Evolutionary conservation across 1,139 yeast species (phyloP), one percentile per base, ranked within the genome.

Genomic region (Pichia sp.): DNA sequence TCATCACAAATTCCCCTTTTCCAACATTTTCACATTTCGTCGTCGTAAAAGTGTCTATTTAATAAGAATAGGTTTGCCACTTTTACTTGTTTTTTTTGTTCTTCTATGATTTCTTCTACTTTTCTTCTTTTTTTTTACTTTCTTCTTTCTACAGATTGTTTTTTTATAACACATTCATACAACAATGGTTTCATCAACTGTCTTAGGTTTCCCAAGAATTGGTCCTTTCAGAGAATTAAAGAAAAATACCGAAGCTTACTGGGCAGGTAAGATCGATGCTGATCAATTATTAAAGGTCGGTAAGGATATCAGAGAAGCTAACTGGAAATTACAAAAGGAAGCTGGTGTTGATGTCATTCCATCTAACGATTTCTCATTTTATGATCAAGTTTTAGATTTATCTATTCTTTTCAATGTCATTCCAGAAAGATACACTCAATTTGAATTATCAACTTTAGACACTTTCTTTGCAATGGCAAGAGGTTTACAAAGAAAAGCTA

Each of bases 151-250:
- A 30, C 40, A 44, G 42, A 25, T 30, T 36, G 24, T 30, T 40
- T 25, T n/a, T n/a, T 43, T 22, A 38, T 22, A 25, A 40, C 24
- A 38, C 25, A 34, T 35, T 18, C 38, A 43, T 27, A 26, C 18
- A 35, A 37, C 41, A 39, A 89, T 90, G 97, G 97, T 90, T 73
- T 84, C 83, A 73, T 90, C 97, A 60, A 82, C 96, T 67, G 94
- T 90, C 64, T 82, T 90, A 76, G 98, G 98, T 73, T 90, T 90
- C 90, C 98, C 98, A 77, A 92, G 97, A 80, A 90, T 85, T 65
- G 94, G 98, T 68, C 95, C 96, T 63, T 89, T 89, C 79, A 92
- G 98, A 83, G 98, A 92, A 77, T 84, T 92, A 73, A 92, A 92
- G 79, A 92, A 92, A 77, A 87, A 87, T 72, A 92, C 98, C 61